Evolutionary conservation across 345 rosid species (phyloP), one percentile per base, ranked within the genome.

Genomic region (Eucalyptus brandiana): DNA sequence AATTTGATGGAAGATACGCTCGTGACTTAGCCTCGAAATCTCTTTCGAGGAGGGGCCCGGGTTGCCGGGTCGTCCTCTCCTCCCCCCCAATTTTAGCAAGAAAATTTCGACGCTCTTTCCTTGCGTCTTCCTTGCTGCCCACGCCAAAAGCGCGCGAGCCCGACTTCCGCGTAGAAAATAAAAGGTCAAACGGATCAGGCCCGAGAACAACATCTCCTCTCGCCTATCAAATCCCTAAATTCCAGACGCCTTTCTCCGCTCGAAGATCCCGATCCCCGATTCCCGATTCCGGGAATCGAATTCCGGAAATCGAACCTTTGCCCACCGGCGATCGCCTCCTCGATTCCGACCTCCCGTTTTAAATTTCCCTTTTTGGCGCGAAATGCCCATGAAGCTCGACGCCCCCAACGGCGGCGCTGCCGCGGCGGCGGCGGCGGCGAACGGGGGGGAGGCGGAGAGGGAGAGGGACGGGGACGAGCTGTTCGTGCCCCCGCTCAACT

Each of bases 401-500:
- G 81, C 15, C 81, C 26, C 37, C 87, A 37, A 51, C 88, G 88
- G 88, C 30, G 81, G 24, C 42, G 19, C 24, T 0, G 56, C 42
- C 1, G 19, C 11, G 7, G 26, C 44, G 13, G 81, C 80, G 80
- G 67, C 12, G 81, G 26, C 26, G 81, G 48, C 47, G 18, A 42
- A 54, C 49, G 44, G 45, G 90, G 60, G 32, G 45, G 93, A 88
- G 37, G 86, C 14, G 9, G 93, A 89, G 12, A 62, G 50, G 49
- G 93, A 89, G 12, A 86, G 54, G 40, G 94, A 93, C 30, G 92
- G 87, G n/a, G 95, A 91, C 80, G 95, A 92, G 60, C 88, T 93
- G 16, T 91, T 93, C 67, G 94, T 95, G 40, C 99, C 97, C n/a
- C 98, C 99, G 86, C 91, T 93, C 62, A 97, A 97, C 89, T 97